phyloP scores from a whole-genome alignment of 306 rosid genomes.

The Inga oerstediana region DNA sequence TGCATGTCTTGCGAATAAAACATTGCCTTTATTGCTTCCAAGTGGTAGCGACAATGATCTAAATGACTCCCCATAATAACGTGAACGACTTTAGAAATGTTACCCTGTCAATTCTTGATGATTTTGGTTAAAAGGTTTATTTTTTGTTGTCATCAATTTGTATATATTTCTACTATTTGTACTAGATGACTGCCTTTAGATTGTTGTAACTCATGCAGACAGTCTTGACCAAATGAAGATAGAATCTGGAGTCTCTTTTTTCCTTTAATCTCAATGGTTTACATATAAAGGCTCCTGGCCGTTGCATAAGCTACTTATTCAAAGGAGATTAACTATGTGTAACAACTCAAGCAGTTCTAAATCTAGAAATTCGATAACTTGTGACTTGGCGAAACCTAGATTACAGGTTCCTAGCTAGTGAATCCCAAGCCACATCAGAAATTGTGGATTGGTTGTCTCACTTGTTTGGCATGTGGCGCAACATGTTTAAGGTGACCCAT shows the following conservation, averaged over 20 bases:
- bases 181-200: not conserved
- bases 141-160: not conserved
- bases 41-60: not conserved
- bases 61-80: not conserved
- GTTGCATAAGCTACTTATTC: not conserved
- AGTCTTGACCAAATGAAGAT: not conserved
- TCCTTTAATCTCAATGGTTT: not conserved
- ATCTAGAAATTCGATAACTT: not conserved
- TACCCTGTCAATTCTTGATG: not conserved
- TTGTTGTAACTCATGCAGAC: not conserved
- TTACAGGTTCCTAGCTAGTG: not conserved
- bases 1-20: not conserved
- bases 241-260: not conserved
- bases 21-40: not conserved
- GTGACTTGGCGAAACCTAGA: not conserved
- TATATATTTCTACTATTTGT: not conserved
- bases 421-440: not conserved
- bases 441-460: slow-evolving; percentile 1
- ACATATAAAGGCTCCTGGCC: not conserved
- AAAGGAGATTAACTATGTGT: not conserved
- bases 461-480: not conserved
- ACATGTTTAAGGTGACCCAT: not conserved
- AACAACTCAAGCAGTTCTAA: not conserved
- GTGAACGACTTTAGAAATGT: not conserved
- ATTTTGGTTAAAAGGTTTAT: slow-evolving; percentile 10